A percentile compares a stretch with the other conserved stretches of the same genome.
phyloP scores from a whole-genome alignment of 768 basidiomycete genomes.

The Tulasnella calospora region DNA sequence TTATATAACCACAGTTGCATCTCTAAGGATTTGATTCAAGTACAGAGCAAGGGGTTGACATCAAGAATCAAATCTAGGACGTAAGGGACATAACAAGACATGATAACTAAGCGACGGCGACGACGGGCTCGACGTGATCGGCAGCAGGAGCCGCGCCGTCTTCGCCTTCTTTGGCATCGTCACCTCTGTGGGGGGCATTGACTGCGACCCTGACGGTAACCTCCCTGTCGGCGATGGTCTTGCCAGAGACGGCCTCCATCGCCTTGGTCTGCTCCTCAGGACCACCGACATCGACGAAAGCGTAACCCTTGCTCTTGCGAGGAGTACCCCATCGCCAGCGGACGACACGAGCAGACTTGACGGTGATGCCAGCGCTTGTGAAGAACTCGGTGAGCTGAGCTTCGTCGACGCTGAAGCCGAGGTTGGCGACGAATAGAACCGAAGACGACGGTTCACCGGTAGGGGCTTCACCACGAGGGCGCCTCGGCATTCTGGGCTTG shows the following conservation, averaged over 20 bases:
- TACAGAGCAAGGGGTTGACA: background rate
- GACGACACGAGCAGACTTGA: constrained; percentile 85
- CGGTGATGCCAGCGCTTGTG: constrained; percentile 75
- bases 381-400: constrained; percentile 74
- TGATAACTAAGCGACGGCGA: background rate
- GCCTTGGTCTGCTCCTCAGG: constrained; percentile 91
- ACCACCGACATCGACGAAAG: constrained; percentile 90
- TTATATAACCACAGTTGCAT: background rate
- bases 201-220: constrained; percentile 96
- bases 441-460: constrained; percentile 82
- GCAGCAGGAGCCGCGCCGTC: background rate
- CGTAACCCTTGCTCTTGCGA: constrained; percentile 92
- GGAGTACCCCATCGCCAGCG: constrained; percentile 70
- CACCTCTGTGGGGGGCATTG: constrained; percentile 46
- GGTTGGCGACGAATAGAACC: constrained; percentile 94
- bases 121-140: constrained; percentile 8
- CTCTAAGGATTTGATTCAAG: background rate
- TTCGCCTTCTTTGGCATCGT: background rate
- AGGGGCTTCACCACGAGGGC: constrained; percentile 77
- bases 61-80: constrained; percentile 3
- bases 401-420: constrained; percentile 90
- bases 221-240: constrained; percentile 76
- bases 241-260: constrained; percentile 78
- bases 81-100: background rate
- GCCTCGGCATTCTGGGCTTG: constrained; percentile 58